Evolutionary conservation across 176 grass and related monocot genomes (phyloP), one percentile per base, ranked within the genome.

Genomic region (Dendrocalamus sinicus): DNA sequence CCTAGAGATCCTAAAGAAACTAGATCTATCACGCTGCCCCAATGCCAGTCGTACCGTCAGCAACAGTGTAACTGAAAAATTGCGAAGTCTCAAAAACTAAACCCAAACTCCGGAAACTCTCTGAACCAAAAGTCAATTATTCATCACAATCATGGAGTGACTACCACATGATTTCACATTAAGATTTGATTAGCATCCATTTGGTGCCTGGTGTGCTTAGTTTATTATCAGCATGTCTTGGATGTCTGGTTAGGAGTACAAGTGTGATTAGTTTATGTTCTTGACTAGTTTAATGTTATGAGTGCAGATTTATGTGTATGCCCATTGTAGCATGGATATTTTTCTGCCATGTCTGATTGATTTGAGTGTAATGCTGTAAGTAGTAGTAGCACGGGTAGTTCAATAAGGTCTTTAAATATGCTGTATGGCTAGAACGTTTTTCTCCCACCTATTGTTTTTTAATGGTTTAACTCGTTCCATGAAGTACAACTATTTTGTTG

Each of bases 271-370:
- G 44, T 72, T 50, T 77, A n/a, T 71, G 13, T 47, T 52, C 17
- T 60, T 71, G 1, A 76, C 58, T 91, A 41, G 8, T 88, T 88
- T 57, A 70, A 57, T 57, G 28, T 76, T 46, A 35, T 53, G 3
- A 55, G 11, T 58, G 11, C 35, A 23, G 12, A 62, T 69, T 22
- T 53, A n/a, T 61, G 62, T 45, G 70, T 46, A 75, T 75, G n/a
- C 26, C 57, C 13, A 63, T 82, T 71, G 2, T 85, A 84, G 76
- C n/a, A 87, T 80, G 26, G 8, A 9, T 57, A 28, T 75, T 39
- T 51, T 52, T 63, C 22, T 20, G 5, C 28, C 53, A 48, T 24
- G 20, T 28, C 7, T 79, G 14, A 39, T 41, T 59, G 19, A 53
- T 12, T 63, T 59, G 19, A 78, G 15, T 74, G 37, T 41, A 19